Conservation (phyloP, 2,329 filamentous ascomycete species). For the Beauveria pseudobassiana region DNA sequence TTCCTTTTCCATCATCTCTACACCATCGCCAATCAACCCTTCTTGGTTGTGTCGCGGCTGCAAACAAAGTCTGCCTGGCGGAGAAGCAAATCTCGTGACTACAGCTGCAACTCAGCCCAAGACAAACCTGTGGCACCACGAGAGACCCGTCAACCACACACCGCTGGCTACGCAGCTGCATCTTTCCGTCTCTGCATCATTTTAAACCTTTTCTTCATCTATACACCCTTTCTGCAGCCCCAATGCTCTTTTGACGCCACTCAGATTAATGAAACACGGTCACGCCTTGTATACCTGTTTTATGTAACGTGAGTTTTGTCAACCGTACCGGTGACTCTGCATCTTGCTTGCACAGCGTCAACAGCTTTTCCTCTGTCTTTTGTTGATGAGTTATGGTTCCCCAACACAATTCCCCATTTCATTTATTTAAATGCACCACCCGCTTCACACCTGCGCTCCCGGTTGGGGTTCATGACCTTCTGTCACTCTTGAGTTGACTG, state of each 20-base stretch:
- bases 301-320: conserved; percentile 10
- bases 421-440: not conserved
- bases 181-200: not conserved
- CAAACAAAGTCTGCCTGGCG: not conserved
- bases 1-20: too few species aligned
- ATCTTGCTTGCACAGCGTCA: not conserved
- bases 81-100: conserved; percentile 8
- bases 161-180: not conserved
- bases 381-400: not conserved
- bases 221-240: not conserved
- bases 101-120: not conserved
- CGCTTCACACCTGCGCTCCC: not conserved
- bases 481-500: not conserved
- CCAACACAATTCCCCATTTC: not conserved
- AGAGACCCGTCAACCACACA: not conserved
- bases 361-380: not conserved
- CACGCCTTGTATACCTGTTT: not conserved
- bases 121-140: not conserved
- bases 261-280: conserved; percentile 1
- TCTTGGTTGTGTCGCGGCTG: not conserved
- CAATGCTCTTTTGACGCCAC: not conserved
- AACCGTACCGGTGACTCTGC: not conserved
- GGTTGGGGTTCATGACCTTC: too few species aligned
- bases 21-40: too few species aligned
- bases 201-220: not conserved